Evolutionary conservation across 1,284 basidiomycete species (phyloP).

Genomic region (Ceratobasidium sp.): DNA sequence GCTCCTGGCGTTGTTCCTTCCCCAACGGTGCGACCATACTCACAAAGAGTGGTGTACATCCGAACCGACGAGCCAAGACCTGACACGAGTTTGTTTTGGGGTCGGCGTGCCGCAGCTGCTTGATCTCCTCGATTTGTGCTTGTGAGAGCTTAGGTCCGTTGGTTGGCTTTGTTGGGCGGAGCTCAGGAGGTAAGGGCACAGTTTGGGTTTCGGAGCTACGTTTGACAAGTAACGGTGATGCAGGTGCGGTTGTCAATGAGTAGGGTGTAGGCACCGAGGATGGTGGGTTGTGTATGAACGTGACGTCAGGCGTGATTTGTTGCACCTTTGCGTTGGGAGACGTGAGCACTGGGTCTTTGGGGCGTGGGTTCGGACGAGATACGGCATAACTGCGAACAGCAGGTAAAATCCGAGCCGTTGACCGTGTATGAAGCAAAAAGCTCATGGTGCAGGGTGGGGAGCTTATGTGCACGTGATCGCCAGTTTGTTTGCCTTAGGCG

Average conservation of each 20-base stretch:
- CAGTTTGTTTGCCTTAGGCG: not conserved
- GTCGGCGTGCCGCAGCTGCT: conserved; percentile 65
- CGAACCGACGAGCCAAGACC: conserved; percentile 70
- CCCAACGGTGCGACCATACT: conserved; percentile 68
- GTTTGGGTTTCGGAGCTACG: conserved; percentile 52
- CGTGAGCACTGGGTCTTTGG: conserved; percentile 71
- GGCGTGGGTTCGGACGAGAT: conserved; percentile 46
- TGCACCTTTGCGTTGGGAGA: conserved; percentile 67
- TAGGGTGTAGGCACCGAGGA: conserved; percentile 75
- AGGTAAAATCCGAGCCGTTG: not conserved
- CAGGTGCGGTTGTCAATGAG: conserved; percentile 74
- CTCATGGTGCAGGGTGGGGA: conserved; percentile 16
- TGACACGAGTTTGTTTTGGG: conserved; percentile 66
- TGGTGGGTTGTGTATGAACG: conserved; percentile 82
- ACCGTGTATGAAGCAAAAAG: not conserved
- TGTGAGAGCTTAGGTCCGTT: conserved; percentile 62
- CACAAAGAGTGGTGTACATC: conserved; percentile 68
- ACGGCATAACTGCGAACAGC: conserved; percentile 38
- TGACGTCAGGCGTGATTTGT: conserved; percentile 68
- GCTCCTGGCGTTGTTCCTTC: conserved; percentile 58
- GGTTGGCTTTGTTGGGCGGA: conserved; percentile 57
- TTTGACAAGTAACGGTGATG: conserved; percentile 71
- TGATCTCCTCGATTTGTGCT: conserved; percentile 68
- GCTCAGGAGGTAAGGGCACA: conserved; percentile 62
- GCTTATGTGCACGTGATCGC: conserved; percentile 18